Evolutionary conservation across 768 basidiomycete species (phyloP), one percentile per base, ranked within the genome.

Genomic region (Lepiota venenata): DNA sequence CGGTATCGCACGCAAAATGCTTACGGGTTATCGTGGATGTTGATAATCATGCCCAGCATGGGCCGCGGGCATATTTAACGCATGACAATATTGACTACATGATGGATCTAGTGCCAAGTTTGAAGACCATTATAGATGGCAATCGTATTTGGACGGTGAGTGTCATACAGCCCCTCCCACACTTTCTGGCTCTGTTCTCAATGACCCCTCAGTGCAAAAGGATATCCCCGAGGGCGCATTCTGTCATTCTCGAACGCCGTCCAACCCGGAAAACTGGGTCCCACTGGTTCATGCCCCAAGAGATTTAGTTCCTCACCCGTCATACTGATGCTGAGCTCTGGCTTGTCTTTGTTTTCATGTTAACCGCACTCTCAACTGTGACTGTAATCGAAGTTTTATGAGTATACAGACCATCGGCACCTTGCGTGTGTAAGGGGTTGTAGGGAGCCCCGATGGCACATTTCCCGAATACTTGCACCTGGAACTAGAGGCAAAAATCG

Each of bases 131-230:
- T 10, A 36, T 58, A 21, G 54, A 55, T n/a, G 57, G 51, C 6
- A 54, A 50, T 2, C 57, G 57, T 2, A n/a, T 55, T 15, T 58
- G 57, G 57, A 54, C 52, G 18, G 52, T 54, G 25, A 22, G 51
- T 52, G n/a, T 44, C n/a, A 15, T 39, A 7, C 12, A 32, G 6
- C 8, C 27, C 27, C 6, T 7, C 12, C 10, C 7, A 10, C n/a
- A 42, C 49, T 12, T 10, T 16, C 36, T 18, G 16, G 18, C 32
- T 32, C 32, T 11, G 32, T 25, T 27, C 11, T 5, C 22, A 6
- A 21, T 15, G 8, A 9, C 10, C 12, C 11, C 14, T 36, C 2
- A 54, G 52, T 25, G 52, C 6, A 43, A 41, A 6, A 44, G 38
- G 16, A 12, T 25, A 18, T 18, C 20, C n/a, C 12, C 9, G 27